Conservation (phyloP, 148 eudicot species). For the Cornus suecica region DNA sequence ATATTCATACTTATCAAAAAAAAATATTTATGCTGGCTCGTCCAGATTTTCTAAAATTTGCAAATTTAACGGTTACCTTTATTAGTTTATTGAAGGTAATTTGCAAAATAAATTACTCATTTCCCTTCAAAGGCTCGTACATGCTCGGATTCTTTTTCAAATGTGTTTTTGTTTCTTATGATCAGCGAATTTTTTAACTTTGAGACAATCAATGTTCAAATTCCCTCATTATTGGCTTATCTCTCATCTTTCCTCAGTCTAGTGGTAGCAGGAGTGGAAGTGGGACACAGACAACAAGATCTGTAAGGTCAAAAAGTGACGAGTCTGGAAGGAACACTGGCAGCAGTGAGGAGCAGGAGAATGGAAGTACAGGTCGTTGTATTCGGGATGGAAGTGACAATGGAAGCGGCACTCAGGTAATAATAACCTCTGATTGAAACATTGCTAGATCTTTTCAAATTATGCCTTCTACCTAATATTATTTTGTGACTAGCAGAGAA, state of each 20-base stretch:
- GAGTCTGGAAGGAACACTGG: conserved; percentile 12
- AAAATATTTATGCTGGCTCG: too few relatives aligned
- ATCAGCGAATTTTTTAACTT: background rate
- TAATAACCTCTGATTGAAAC: background rate
- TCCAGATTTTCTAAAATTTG: too few relatives aligned
- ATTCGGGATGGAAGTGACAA: conserved; percentile 18
- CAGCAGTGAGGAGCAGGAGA: conserved; percentile 16
- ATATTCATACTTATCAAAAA: too few relatives aligned
- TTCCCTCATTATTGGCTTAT: conserved; percentile 1
- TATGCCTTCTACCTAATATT: background rate
- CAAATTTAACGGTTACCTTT: too few relatives aligned
- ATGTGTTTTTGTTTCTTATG: background rate
- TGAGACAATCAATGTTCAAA: background rate
- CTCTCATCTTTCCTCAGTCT: conserved; percentile 17
- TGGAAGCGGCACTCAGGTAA: conserved; percentile 31
- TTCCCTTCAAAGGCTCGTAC: too few relatives aligned
- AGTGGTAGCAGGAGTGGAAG: conserved; percentile 27
- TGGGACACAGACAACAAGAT: conserved; percentile 15
- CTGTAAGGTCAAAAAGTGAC: conserved; percentile 4
- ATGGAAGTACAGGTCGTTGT: conserved; percentile 6
- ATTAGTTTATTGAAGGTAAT: too few relatives aligned
- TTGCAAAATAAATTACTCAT: too few relatives aligned
- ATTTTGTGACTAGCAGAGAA: background rate
- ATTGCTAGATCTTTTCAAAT: background rate
- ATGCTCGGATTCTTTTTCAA: background rate